Base-by-base conservation (phyloP, 1,139 yeast genomes). In the Pichia sp. region DNA sequence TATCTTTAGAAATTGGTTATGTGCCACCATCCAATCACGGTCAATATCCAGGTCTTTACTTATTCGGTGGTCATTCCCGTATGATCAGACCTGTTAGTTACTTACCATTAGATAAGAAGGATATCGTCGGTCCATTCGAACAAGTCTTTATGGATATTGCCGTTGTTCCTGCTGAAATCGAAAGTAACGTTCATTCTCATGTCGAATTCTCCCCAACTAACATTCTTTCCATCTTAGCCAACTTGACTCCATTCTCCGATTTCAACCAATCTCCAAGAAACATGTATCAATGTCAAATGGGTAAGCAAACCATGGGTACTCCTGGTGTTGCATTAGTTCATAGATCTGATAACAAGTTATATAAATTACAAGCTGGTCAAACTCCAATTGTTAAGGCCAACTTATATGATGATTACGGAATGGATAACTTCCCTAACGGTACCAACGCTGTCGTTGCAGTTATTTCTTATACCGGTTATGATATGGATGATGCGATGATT, bases 231-330 rank as follows among this genome's bases (percentile, higher is more conserved):
- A 93, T 93, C 58, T 75, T 93, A 68, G 98, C 98, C 54, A 93
- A 93, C 69, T 76, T 93, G 73, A 93, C 99, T 1, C 99, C 99
- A 57, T 93, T 89, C 67, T 91, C 98, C 1, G 99, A 93, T 69
- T 94, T 93, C 73, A 93, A 93, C 69, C 99, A 93, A 74, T 90
- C 98, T 32, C 99, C 99, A 62, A 86, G 99, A 82, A 93, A 93
- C 68, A 93, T 94, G 99, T 93, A 93, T 68, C 99, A 93, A 73
- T 93, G 99, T 74, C 99, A 94, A 77, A 93, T 93, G 99, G 99
- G 98, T 80, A 93, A 93, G 72, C 99, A 93, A 75, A 93, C 99
- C 21, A 93, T 93, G 99, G 99, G 99, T 71, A 93, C 99, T 5
- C 99, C 99, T 9, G 98, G 98, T 71, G 96, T 93, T 50, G 97